phyloP scores from a whole-genome alignment of 1,284 basidiomycete genomes.

The Microbotryum silenes-acaulis region DNA sequence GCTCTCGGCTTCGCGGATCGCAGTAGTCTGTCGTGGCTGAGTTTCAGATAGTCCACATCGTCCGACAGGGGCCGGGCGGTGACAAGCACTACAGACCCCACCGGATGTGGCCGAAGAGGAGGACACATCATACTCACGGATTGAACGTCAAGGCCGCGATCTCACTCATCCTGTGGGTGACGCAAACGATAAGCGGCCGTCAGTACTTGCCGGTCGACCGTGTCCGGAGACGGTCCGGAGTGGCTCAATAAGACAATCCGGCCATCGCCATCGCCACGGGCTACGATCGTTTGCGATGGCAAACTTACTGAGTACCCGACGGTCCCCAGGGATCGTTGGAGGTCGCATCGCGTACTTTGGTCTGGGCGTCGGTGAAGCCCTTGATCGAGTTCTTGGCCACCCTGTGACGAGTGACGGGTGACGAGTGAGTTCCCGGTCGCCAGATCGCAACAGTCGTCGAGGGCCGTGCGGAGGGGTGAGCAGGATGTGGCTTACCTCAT shows the following conservation, averaged over 20 bases:
- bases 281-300: not conserved
- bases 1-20: too few species aligned
- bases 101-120: not conserved
- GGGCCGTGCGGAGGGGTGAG: too few species aligned
- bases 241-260: not conserved
- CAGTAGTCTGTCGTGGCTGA: too few species aligned
- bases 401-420: not conserved
- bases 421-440: not conserved
- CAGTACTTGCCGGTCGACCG: not conserved
- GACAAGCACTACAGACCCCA: too few species aligned
- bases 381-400: slow-evolving; percentile 32
- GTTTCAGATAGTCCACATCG: too few species aligned
- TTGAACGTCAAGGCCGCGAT: slow-evolving; percentile 96
- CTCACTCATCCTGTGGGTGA: slow-evolving; percentile 72
- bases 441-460: not conserved
- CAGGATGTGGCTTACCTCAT: slow-evolving; percentile 15
- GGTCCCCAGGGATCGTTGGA: slow-evolving; percentile 99
- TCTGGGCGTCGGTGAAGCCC: slow-evolving; percentile 32
- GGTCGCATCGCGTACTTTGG: slow-evolving; percentile 72
- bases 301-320: slow-evolving; percentile 65
- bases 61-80: too few species aligned
- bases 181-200: not conserved
- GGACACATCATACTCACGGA: slow-evolving; percentile 57
- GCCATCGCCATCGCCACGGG: too few species aligned
- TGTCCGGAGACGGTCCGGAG: not conserved